phyloP scores from a whole-genome alignment of 2,329 filamentous ascomycete species.

The Scedosporium apiospermum region DNA sequence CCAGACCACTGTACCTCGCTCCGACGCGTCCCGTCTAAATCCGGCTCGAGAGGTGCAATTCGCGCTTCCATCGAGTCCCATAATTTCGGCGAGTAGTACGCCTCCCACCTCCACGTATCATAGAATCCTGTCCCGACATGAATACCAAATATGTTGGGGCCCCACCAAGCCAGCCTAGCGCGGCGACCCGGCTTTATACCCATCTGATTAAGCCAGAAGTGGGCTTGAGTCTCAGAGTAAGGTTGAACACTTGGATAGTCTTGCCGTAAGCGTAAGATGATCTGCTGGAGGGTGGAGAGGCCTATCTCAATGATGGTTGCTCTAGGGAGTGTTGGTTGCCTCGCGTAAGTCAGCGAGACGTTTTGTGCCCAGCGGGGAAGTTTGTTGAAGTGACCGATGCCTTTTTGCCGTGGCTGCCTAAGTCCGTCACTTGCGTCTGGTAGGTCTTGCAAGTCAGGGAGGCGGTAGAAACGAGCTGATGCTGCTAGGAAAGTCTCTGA shows the following conservation, averaged over 20 bases:
- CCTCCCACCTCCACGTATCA: neutral
- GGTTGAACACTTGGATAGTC: neutral
- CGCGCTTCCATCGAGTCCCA: neutral
- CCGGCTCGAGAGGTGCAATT: neutral
- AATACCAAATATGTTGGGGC: neutral
- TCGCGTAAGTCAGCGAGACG: neutral
- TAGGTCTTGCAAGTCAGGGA: conserved; percentile 9
- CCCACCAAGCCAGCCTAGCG: neutral
- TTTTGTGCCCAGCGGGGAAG: neutral
- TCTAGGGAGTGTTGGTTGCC: neutral
- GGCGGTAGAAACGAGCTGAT: conserved; percentile 9
- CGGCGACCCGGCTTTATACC: neutral
- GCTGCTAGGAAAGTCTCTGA: neutral
- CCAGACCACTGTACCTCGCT: neutral
- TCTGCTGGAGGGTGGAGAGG: neutral
- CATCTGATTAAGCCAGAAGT: neutral
- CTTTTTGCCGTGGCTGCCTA: neutral
- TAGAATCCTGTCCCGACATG: neutral
- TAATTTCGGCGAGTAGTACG: neutral
- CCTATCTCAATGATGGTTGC: neutral
- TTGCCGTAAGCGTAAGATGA: neutral
- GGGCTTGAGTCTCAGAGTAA: neutral
- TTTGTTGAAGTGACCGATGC: neutral
- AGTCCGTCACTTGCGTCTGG: conserved; percentile 8
- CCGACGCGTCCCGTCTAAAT: neutral